Percentiles rank a stretch among this genome's conserved stretches.
phyloP scores from a whole-genome alignment of 2,329 filamentous ascomycete species.

The Lasiodiplodia sp. region DNA sequence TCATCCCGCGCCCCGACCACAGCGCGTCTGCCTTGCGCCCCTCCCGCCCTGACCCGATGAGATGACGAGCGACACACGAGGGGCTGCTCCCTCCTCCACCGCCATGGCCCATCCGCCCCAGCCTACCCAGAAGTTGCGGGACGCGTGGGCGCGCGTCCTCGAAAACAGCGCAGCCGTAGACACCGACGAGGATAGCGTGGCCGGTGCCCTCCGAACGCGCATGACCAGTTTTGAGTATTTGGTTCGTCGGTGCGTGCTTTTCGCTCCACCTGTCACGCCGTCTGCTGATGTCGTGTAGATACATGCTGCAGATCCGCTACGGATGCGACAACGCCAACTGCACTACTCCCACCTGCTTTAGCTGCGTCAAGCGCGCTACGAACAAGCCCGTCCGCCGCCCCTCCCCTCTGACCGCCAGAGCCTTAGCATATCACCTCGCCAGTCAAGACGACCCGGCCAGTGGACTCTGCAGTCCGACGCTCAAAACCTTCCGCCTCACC shows the following conservation, averaged over 20 bases:
- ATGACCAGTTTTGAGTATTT: conserved; percentile 40
- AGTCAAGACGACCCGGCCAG: conserved; percentile 78
- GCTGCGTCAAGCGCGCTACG: conserved; percentile 72
- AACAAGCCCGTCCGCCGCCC: conserved; percentile 78
- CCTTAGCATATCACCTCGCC: conserved; percentile 80
- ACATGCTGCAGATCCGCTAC: conserved; percentile 80
- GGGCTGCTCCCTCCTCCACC: conserved; percentile 21
- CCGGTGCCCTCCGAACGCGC: conserved; percentile 7
- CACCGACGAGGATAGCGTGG: background rate
- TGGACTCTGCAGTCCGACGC: conserved; percentile 66
- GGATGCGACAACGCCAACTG: conserved; percentile 77
- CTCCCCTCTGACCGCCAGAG: conserved; percentile 81
- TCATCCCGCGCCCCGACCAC: background rate
- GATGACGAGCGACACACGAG: conserved; percentile 29
- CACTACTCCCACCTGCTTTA: conserved; percentile 80
- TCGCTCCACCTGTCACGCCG: conserved; percentile 29
- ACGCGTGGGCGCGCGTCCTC: conserved; percentile 26
- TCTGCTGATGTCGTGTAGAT: conserved; percentile 58
- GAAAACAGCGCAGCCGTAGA: background rate
- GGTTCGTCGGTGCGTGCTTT: conserved; percentile 39
- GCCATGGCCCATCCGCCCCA: conserved; percentile 16
- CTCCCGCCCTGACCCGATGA: conserved; percentile 13
- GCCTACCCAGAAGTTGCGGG: conserved; percentile 5
- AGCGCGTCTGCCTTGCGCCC: conserved; percentile 8
- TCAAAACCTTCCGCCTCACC: background rate